A percentile compares a stretch with the other conserved stretches of the same genome.
Conservation (phyloP, 352 stramenopile genomes). For the Aphanomyces invadans region DNA sequence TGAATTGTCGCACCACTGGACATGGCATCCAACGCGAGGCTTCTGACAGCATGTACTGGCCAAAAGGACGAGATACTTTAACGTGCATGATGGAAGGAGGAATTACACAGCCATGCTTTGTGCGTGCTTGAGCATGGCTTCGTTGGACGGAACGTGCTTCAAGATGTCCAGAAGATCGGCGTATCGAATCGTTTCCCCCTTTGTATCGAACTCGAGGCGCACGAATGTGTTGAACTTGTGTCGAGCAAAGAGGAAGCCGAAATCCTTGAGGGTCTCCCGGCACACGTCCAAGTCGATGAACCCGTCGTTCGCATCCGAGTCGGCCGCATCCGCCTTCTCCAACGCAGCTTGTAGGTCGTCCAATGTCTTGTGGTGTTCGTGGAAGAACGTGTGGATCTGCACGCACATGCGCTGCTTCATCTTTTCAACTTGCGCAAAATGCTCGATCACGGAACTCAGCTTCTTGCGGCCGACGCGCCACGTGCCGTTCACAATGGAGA, state of each 20-base stretch:
- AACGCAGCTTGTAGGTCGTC: conserved; percentile 12
- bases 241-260: conserved; percentile 15
- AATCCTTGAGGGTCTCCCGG: conserved; percentile 15
- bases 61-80: no score
- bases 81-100: no score
- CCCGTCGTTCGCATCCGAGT: conserved; percentile 13
- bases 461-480: conserved; percentile 18
- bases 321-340: neutral
- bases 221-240: conserved; percentile 25
- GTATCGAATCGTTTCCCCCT: conserved; percentile 16
- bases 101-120: neutral
- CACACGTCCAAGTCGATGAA: conserved; percentile 21
- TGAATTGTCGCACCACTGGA: no score
- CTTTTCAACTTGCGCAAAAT: conserved; percentile 22
- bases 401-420: conserved; percentile 18
- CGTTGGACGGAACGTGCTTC: neutral
- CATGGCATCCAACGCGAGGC: no score
- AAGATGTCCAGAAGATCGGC: conserved; percentile 7
- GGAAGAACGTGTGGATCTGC: conserved; percentile 17
- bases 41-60: no score
- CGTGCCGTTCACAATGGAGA: conserved; percentile 15
- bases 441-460: conserved; percentile 18
- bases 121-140: conserved; percentile 4
- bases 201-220: conserved; percentile 16
- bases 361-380: neutral